These are phyloP conservation scores for Diaporthe caulivora DNA, from an alignment of 2,329 filamentous ascomycete species.

Conservation along the genomic window DNA sequence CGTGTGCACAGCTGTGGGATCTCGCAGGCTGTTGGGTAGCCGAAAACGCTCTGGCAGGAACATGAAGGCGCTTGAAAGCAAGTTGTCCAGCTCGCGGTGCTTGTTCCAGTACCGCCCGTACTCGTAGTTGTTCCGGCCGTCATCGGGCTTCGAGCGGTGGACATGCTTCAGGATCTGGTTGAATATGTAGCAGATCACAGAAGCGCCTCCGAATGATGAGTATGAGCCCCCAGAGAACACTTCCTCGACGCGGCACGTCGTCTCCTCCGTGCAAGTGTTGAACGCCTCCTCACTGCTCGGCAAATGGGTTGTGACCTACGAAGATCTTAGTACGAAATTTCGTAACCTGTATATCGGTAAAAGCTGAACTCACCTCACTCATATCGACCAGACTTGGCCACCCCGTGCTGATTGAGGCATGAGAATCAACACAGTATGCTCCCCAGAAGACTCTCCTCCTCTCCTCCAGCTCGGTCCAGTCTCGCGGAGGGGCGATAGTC, in stretches of 20 bases:
- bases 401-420: slow-evolving; percentile 88
- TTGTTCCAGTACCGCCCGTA: slow-evolving; percentile 87
- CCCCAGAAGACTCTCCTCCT: slow-evolving; percentile 89
- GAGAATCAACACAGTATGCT: slow-evolving; percentile 84
- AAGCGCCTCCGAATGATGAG: slow-evolving; percentile 78
- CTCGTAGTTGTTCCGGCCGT: slow-evolving; percentile 79
- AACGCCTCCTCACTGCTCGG: slow-evolving; percentile 85
- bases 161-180: slow-evolving; percentile 85
- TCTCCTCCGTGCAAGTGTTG: slow-evolving; percentile 72
- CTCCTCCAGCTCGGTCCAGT: slow-evolving; percentile 84
- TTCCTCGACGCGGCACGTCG: slow-evolving; percentile 73
- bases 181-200: slow-evolving; percentile 83
- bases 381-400: slow-evolving; percentile 88
- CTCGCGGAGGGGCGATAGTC: slow-evolving; percentile 77
- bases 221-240: slow-evolving; percentile 73
- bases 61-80: slow-evolving; percentile 81
- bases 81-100: slow-evolving; percentile 85
- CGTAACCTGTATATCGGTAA: no score
- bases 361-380: slow-evolving; percentile 64
- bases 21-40: slow-evolving; percentile 75
- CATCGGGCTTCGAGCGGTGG: slow-evolving; percentile 77
- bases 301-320: slow-evolving; percentile 80
- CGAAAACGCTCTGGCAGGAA: slow-evolving; percentile 81
- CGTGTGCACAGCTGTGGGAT: slow-evolving; percentile 81
- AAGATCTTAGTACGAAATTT: slow-evolving; percentile 33